These are phyloP conservation scores for Bruguiera parviflora DNA, from an alignment of 345 rosid species.

Conservation along the genomic window DNA sequence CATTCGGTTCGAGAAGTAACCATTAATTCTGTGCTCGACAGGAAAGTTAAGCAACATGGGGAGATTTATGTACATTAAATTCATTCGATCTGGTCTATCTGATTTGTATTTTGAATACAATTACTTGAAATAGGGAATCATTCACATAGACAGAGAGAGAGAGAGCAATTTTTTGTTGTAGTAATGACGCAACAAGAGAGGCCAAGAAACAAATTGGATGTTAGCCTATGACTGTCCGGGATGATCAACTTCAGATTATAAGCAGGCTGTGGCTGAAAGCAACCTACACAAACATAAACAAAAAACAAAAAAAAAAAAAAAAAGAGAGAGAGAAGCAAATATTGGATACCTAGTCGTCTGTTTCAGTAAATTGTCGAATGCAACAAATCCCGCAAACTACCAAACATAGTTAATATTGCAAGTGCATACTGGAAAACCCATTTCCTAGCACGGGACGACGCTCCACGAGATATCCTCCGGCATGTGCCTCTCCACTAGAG, in stretches of 20 bases:
- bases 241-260: conserved; percentile 5
- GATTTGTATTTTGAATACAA: too few relatives aligned
- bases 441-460: too few relatives aligned
- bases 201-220: background rate
- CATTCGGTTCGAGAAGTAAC: too few relatives aligned
- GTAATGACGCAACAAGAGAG: background rate
- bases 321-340: conserved; percentile 8
- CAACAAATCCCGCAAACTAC: background rate
- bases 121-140: too few relatives aligned
- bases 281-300: conserved; percentile 7
- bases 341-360: background rate
- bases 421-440: too few relatives aligned
- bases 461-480: too few relatives aligned
- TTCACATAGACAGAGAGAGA: background rate
- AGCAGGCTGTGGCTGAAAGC: conserved; percentile 9
- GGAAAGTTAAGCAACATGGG: too few relatives aligned
- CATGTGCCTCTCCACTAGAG: background rate
- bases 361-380: background rate
- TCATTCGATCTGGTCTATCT: too few relatives aligned
- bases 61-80: too few relatives aligned
- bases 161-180: background rate
- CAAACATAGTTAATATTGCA: too few relatives aligned
- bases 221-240: conserved; percentile 17
- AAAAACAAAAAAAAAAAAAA: too few relatives aligned
- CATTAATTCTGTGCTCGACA: too few relatives aligned